Conservation (phyloP, 805 yeast genomes). For the Tetrapisispora arboricola region DNA sequence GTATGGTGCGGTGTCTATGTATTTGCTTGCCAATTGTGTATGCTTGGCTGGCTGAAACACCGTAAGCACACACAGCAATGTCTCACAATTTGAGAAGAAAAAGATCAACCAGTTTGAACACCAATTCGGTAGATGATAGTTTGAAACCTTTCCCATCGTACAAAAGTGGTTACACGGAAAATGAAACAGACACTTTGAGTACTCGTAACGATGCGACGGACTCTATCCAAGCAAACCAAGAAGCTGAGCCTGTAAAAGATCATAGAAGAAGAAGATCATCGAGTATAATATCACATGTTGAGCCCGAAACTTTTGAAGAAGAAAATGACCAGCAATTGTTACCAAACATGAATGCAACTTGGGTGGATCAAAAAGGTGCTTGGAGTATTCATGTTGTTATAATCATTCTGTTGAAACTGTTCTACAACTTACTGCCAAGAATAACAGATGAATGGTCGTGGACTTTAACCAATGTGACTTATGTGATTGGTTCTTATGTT, state of each 20-base stretch:
- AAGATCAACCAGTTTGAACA: slow-evolving; percentile 5
- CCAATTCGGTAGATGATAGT: not conserved
- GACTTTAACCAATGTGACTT: slow-evolving; percentile 87
- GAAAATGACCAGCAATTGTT: slow-evolving; percentile 82
- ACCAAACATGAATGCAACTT: slow-evolving; percentile 86
- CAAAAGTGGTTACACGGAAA: slow-evolving; percentile 3
- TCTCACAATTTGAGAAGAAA: slow-evolving; percentile 2
- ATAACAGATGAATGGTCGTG: slow-evolving; percentile 76
- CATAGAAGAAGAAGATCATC: slow-evolving; percentile 68
- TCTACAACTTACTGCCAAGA: slow-evolving; percentile 74
- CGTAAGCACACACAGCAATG: not conserved
- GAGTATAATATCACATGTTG: slow-evolving; percentile 81
- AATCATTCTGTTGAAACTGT: slow-evolving; percentile 59
- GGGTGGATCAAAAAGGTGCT: slow-evolving; percentile 96
- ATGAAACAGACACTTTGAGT: not conserved
- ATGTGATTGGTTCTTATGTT: slow-evolving; percentile 82
- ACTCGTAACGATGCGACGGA: not conserved
- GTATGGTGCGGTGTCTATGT: too few relatives aligned
- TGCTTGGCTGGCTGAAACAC: too few relatives aligned
- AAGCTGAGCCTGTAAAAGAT: slow-evolving; percentile 28
- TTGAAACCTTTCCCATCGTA: slow-evolving; percentile 26
- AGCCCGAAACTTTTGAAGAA: slow-evolving; percentile 86
- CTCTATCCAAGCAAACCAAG: not conserved
- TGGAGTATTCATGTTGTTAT: slow-evolving; percentile 90
- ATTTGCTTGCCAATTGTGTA: too few relatives aligned